Evolutionary conservation across 164 flowering plant species (phyloP).

Genomic region (Warburgia ugandensis): DNA sequence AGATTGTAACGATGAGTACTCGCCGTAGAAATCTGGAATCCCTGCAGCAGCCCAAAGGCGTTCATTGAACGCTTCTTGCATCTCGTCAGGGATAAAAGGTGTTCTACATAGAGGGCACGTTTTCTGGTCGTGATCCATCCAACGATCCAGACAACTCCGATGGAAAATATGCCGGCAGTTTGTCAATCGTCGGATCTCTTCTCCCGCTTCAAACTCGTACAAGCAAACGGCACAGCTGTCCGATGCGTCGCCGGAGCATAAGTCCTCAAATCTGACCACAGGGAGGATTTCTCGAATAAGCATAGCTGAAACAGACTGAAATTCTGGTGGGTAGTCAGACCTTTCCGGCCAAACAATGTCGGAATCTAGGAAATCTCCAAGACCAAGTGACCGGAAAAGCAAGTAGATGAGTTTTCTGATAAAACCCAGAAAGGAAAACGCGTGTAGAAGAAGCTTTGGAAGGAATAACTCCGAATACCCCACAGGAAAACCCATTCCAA

Average conservation of each 20-base stretch:
- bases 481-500: conserved; percentile 95
- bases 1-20: conserved; percentile 25
- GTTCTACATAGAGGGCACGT: conserved; percentile 89
- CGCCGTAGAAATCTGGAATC: conserved; percentile 36
- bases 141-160: conserved; percentile 67
- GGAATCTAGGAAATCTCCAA: conserved; percentile 57
- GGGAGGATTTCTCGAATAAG: conserved; percentile 78
- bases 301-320: conserved; percentile 47
- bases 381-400: conserved; percentile 43
- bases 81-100: conserved; percentile 47
- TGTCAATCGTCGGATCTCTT: conserved; percentile 65
- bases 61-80: conserved; percentile 53
- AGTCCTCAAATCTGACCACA: conserved; percentile 43
- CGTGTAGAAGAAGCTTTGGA: conserved; percentile 56
- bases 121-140: conserved; percentile 87
- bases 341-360: conserved; percentile 18
- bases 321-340: conserved; percentile 22
- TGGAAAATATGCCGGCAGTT: conserved; percentile 85
- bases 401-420: conserved; percentile 36
- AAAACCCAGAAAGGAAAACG: conserved; percentile 48
- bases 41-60: conserved; percentile 76
- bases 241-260: conserved; percentile 18
- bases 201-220: conserved; percentile 54
- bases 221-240: conserved; percentile 87
- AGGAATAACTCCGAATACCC: conserved; percentile 71